A percentile compares a stretch with the other conserved stretches of the same genome.
Conservation (phyloP, 2,329 filamentous ascomycete species). For the Penicillium sp. region DNA sequence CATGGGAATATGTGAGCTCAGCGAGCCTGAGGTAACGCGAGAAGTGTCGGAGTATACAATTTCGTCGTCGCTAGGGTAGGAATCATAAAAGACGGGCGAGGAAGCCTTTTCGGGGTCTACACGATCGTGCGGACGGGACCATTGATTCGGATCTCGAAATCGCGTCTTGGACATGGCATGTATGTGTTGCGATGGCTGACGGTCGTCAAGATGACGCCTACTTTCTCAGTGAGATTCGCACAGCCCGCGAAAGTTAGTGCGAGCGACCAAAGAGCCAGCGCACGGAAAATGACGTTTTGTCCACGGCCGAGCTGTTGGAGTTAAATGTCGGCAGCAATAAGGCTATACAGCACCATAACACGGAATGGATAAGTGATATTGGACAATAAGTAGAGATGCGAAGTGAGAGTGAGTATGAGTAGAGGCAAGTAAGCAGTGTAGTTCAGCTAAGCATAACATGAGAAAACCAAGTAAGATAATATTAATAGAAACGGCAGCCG, state of each 20-base stretch:
- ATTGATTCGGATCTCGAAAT: constrained; percentile 13
- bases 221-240: background rate
- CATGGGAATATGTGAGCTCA: constrained; percentile 29
- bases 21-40: constrained; percentile 41
- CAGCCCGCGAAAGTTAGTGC: background rate
- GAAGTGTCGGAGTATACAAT: constrained; percentile 52
- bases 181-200: constrained; percentile 2
- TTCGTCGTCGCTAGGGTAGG: constrained; percentile 24
- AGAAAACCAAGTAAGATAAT: background rate
- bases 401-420: background rate
- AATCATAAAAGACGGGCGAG: constrained; percentile 11
- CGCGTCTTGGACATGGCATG: constrained; percentile 13
- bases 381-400: background rate
- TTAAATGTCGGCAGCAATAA: background rate
- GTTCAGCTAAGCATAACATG: background rate
- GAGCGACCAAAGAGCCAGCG: background rate
- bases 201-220: constrained; percentile 15
- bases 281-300: background rate
- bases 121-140: constrained; percentile 9
- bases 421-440: background rate
- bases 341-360: background rate
- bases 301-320: background rate
- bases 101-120: constrained; percentile 14
- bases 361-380: background rate
- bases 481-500: background rate